A percentile compares a stretch with the other conserved stretches of the same genome.
Conservation (phyloP, 75 land plant species). For the Adiantum capillusveneris region DNA sequence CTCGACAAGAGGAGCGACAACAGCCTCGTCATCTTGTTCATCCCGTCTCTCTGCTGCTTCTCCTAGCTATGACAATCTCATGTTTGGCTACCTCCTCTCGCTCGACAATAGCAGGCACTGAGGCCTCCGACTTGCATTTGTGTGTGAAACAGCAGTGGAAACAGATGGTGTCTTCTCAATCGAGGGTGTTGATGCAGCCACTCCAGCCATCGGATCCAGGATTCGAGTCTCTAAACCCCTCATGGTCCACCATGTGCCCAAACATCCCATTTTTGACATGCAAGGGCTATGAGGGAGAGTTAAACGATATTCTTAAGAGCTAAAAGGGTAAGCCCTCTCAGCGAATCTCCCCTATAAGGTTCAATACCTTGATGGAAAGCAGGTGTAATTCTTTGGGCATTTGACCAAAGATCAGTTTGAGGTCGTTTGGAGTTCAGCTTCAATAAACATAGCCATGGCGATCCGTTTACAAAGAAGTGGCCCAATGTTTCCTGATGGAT, state of each 20-base stretch:
- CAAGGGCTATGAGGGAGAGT: constrained; percentile 53
- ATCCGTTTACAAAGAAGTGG: too few species aligned
- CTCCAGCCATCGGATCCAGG: constrained; percentile 32
- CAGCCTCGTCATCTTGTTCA: too few species aligned
- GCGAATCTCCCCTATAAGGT: constrained; percentile 81
- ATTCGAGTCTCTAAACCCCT: constrained; percentile 60
- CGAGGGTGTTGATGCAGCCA: not conserved
- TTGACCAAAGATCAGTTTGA: constrained; percentile 77
- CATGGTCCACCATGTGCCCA: constrained; percentile 73
- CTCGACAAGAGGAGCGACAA: too few species aligned
- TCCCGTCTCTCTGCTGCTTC: too few species aligned
- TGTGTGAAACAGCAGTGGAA: constrained; percentile 6
- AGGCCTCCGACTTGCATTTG: not conserved
- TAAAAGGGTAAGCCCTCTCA: constrained; percentile 75
- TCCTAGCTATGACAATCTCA: too few species aligned
- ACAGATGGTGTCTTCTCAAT: not conserved
- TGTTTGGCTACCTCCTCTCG: too few species aligned
- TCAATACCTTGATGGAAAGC: constrained; percentile 48
- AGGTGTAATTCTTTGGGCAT: constrained; percentile 61
- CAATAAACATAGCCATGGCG: too few species aligned
- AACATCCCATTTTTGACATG: constrained; percentile 56
- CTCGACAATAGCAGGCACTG: too few species aligned
- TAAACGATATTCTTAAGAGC: constrained; percentile 52
- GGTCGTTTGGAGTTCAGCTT: not conserved
- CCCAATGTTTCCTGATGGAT: too few species aligned